phyloP scores from a whole-genome alignment of 2,329 filamentous ascomycete genomes.

The Sporothrix humicola region DNA sequence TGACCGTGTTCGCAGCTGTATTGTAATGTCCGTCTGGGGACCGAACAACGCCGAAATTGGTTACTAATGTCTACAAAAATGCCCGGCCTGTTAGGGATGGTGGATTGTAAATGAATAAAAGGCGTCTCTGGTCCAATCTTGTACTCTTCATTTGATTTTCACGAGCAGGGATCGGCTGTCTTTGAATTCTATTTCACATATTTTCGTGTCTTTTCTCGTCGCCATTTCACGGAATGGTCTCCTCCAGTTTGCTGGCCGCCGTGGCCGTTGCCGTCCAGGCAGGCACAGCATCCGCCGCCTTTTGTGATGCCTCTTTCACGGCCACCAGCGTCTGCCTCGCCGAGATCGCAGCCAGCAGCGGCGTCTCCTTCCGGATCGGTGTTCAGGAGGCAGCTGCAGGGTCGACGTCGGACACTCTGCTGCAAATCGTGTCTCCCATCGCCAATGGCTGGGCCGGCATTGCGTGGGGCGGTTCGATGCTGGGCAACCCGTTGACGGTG shows the following conservation, averaged over 20 bases:
- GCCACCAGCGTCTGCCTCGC: conserved; percentile 36
- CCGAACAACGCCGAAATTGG: not conserved
- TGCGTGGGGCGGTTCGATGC: conserved; percentile 50
- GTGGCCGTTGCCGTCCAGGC: not conserved
- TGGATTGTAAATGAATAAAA: not conserved
- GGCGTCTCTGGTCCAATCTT: not conserved
- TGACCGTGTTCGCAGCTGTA: not conserved
- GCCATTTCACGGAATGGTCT: not conserved
- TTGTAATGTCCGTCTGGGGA: not conserved
- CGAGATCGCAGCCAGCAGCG: conserved; percentile 35
- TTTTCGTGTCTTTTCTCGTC: not conserved
- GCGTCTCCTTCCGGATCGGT: conserved; percentile 40
- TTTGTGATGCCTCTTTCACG: conserved; percentile 22
- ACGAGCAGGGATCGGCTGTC: too few relatives aligned
- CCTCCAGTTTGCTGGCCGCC: not conserved
- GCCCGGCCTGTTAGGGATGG: not conserved
- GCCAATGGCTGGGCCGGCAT: conserved; percentile 48
- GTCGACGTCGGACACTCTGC: conserved; percentile 44
- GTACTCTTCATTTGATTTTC: too few relatives aligned
- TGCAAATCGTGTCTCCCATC: conserved; percentile 47
- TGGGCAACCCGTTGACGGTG: conserved; percentile 47
- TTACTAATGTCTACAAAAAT: not conserved
- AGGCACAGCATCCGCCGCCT: not conserved
- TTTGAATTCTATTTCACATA: not conserved
- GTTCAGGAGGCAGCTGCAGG: conserved; percentile 41